Evolutionary conservation across 768 basidiomycete species (phyloP).

Genomic region (Fomitopsis serialis): DNA sequence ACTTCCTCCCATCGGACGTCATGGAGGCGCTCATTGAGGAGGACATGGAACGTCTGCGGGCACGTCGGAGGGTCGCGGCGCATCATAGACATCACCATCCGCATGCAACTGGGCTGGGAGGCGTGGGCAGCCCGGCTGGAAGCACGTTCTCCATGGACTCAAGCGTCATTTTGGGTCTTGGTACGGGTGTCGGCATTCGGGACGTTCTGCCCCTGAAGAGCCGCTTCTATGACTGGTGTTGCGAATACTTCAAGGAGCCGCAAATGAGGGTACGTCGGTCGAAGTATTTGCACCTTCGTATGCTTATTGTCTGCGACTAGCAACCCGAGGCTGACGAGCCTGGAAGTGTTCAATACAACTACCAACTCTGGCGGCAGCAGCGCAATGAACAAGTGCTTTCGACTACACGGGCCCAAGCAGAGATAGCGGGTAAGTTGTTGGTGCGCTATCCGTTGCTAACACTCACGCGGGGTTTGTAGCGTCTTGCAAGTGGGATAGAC

Average conservation of each 20-base stretch:
- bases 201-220: constrained; percentile 89
- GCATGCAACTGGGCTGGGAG: constrained; percentile 31
- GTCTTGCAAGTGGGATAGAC: constrained; percentile 63
- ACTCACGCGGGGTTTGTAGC: constrained; percentile 34
- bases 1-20: constrained; percentile 70
- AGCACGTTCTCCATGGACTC: constrained; percentile 80
- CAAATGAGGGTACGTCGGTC: constrained; percentile 83
- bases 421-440: constrained; percentile 60
- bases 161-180: constrained; percentile 69
- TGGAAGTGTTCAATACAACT: constrained; percentile 89
- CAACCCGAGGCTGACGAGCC: constrained; percentile 95
- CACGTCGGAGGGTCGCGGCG: constrained; percentile 46
- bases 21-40: constrained; percentile 90
- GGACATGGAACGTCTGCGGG: constrained; percentile 86
- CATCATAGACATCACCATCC: constrained; percentile 35
- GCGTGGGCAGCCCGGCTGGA: constrained; percentile 62
- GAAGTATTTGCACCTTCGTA: not conserved
- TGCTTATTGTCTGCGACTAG: constrained; percentile 34
- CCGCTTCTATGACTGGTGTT: constrained; percentile 92
- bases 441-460: too few species aligned
- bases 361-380: constrained; percentile 90
- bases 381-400: constrained; percentile 78
- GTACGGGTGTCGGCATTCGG: constrained; percentile 75
- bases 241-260: constrained; percentile 96
- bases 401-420: constrained; percentile 65